A percentile compares a stretch with the other conserved stretches of the same genome.
Evolutionary conservation across 257 asterid species (phyloP).

Genomic region (Solanum bulbocastanum): DNA sequence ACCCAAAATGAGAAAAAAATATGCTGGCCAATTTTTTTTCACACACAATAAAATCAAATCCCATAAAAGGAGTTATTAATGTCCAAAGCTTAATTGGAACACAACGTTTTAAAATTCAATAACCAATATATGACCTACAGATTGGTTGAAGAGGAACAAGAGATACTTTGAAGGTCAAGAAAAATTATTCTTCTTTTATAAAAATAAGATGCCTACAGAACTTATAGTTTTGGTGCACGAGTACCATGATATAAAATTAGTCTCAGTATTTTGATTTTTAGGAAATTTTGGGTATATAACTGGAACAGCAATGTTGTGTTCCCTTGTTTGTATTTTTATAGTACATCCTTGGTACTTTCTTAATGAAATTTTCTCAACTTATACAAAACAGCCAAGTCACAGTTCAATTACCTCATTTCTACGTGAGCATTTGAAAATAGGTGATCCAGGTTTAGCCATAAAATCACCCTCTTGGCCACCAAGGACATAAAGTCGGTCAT

Average conservation of each 20-base stretch:
- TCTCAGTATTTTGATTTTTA: not conserved
- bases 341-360: not conserved
- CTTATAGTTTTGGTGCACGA: not conserved
- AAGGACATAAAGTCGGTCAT: constrained; percentile 54
- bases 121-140: not conserved
- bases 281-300: not conserved
- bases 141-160: not conserved
- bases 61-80: not conserved
- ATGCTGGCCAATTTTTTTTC: not conserved
- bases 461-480: constrained; percentile 97
- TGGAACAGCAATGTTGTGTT: not conserved
- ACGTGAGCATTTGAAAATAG: constrained; percentile 86
- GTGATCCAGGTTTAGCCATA: constrained; percentile 96
- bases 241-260: not conserved
- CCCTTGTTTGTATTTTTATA: not conserved
- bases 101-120: not conserved
- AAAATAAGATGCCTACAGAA: not conserved
- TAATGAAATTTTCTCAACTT: not conserved
- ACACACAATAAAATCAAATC: not conserved
- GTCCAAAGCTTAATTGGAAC: not conserved
- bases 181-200: not conserved
- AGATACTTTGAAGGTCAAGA: not conserved
- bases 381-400: not conserved
- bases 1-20: not conserved
- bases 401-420: constrained; percentile 56